phyloP scores from a whole-genome alignment of 2,329 filamentous ascomycete species.

The Cryphonectria parasitica region DNA sequence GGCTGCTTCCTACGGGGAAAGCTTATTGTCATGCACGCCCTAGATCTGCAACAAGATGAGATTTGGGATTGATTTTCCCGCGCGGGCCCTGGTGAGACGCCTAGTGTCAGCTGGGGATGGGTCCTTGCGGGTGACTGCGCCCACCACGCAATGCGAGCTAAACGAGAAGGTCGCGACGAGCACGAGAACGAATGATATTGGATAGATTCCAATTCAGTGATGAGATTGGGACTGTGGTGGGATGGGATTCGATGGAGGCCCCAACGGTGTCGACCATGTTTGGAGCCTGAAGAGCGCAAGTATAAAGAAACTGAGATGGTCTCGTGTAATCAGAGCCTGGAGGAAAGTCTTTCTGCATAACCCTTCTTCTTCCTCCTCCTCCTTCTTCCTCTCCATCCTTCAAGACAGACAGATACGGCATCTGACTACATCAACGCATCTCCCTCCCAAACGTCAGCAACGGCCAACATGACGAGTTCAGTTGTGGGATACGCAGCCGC shows the following conservation, averaged over 20 bases:
- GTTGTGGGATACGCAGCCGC: constrained; percentile 33
- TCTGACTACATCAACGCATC: background rate
- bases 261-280: background rate
- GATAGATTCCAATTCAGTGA: background rate
- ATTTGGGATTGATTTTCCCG: background rate
- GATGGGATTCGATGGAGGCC: background rate
- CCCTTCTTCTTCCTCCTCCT: background rate
- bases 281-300: background rate
- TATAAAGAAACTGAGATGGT: background rate
- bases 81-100: background rate
- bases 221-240: background rate
- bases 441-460: background rate
- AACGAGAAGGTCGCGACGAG: background rate
- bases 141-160: background rate
- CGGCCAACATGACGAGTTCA: constrained; percentile 7
- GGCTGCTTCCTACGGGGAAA: background rate
- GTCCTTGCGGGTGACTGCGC: background rate
- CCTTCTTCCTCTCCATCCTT: background rate
- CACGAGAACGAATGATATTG: background rate
- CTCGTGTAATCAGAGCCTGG: background rate
- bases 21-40: background rate
- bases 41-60: background rate
- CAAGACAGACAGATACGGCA: background rate
- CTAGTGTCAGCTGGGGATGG: background rate
- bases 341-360: background rate